phyloP scores from a whole-genome alignment of 192 early-diverging fungal species.

The Umbelopsis ramanniana region DNA sequence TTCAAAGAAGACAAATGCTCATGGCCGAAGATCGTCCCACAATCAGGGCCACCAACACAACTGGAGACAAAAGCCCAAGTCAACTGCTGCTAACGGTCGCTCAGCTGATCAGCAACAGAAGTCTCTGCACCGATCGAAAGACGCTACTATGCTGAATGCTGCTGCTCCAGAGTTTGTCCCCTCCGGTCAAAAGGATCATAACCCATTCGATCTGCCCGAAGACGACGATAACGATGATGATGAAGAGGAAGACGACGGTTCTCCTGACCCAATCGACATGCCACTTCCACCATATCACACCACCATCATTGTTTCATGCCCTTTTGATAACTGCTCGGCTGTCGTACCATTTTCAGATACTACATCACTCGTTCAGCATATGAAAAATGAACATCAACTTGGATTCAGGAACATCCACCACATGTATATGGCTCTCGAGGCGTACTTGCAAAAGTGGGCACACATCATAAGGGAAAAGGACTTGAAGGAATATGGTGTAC shows the following conservation, averaged over 20 bases:
- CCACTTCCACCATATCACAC: conserved; percentile 55
- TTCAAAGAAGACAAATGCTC: not conserved
- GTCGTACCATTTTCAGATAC: conserved; percentile 60
- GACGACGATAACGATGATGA: conserved; percentile 36
- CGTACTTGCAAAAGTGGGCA: conserved; percentile 79
- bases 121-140: not conserved
- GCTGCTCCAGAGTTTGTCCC: not conserved
- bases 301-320: conserved; percentile 65
- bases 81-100: not conserved
- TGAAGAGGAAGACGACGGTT: conserved; percentile 31
- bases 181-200: not conserved
- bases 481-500: conserved; percentile 36
- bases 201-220: conserved; percentile 30
- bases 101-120: not conserved
- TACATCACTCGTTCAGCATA: conserved; percentile 64
- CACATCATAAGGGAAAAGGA: conserved; percentile 46
- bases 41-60: conserved; percentile 5
- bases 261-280: conserved; percentile 35
- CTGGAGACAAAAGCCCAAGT: conserved; percentile 13
- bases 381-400: conserved; percentile 66
- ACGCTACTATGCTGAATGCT: conserved; percentile 3
- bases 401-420: conserved; percentile 75
- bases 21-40: conserved; percentile 13
- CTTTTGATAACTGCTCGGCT: conserved; percentile 61
- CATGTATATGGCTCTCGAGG: conserved; percentile 76